Evolutionary conservation across 2,329 filamentous ascomycete genomes (phyloP), one percentile per base, ranked within the genome.

Genomic region (Incumbomyces lentus): DNA sequence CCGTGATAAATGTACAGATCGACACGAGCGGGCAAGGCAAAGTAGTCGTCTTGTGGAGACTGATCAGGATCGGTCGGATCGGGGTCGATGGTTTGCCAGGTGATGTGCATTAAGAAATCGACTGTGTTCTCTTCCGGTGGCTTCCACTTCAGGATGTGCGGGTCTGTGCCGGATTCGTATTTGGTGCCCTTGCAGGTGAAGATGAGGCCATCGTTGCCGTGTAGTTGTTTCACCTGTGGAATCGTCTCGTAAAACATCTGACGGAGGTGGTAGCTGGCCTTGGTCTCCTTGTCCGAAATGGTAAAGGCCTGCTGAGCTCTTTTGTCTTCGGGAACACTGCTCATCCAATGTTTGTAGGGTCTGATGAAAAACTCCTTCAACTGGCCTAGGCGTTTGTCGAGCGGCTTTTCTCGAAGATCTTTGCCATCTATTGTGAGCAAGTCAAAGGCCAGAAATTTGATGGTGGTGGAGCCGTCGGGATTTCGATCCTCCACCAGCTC

Each of bases 71-170:
- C 84, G 13, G 72, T 66, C 12, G 78, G 75, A 58, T 82, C 77
- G 1, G 83, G 82, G 49, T 85, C 75, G n/a, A 83, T 71, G 0
- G 72, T 60, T 0, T 84, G 84, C 59, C 95, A 96, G 11, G 76
- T 72, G 36, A 98, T 74, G 43, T 77, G 78, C 57, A 96, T 74
- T 35, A 84, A 78, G 64, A 95, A 95, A 63, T 98, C 92, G 56
- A 98, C 80, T 0, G 88, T 94, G 68, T 98, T 98, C 64, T 98
- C 92, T 54, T 86, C 75, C 3, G 87, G 86, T 0, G 90, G 88
- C 67, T 98, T 98, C 92, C 92, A 98, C 65, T 98, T 98, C 33
- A 98, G 72, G 52, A 95, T 98, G 63, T 95, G 83, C 41, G 79
- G 78, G 65, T 98, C 92, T 11, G 92, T 98, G 55, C 92, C 92